phyloP scores from a whole-genome alignment of 2,329 filamentous ascomycete genomes.

The Camptophora hylomeconis region DNA sequence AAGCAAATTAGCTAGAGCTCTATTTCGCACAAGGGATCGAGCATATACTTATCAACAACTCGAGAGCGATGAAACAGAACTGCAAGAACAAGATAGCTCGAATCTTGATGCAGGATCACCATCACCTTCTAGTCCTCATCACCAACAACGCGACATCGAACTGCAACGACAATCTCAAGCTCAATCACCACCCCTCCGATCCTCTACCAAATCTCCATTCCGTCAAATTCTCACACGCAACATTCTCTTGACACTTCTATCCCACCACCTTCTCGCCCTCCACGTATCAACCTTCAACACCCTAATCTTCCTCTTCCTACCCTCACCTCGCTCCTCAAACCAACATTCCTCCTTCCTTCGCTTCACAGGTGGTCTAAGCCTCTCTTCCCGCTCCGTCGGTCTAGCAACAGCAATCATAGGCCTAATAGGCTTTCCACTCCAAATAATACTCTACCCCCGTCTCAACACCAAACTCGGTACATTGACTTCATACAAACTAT shows the following conservation, averaged over 20 bases:
- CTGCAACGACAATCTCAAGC: constrained; percentile 1
- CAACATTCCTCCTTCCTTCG: constrained; percentile 27
- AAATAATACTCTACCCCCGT: constrained; percentile 57
- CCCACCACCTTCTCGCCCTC: constrained; percentile 57
- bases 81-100: constrained; percentile 17
- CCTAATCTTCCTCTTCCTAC: constrained; percentile 65
- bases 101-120: constrained; percentile 23
- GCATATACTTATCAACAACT: constrained; percentile 25
- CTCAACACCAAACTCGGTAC: constrained; percentile 56
- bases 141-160: no score
- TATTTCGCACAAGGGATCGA: constrained; percentile 16
- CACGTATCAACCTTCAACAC: constrained; percentile 66
- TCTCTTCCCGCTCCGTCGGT: constrained; percentile 59
- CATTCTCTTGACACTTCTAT: constrained; percentile 44
- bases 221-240: constrained; percentile 41
- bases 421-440: constrained; percentile 59
- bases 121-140: no score
- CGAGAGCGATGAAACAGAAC: constrained; percentile 14
- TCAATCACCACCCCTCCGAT: constrained; percentile 2
- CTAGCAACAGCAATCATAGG: constrained; percentile 66
- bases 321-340: constrained; percentile 46
- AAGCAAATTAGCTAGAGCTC: constrained; percentile 20
- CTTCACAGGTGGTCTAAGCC: constrained; percentile 62
- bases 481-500: constrained; percentile 53
- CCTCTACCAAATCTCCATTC: constrained; percentile 33